Base-by-base conservation (phyloP, 352 stramenopile genomes). In the Albugo candida region DNA sequence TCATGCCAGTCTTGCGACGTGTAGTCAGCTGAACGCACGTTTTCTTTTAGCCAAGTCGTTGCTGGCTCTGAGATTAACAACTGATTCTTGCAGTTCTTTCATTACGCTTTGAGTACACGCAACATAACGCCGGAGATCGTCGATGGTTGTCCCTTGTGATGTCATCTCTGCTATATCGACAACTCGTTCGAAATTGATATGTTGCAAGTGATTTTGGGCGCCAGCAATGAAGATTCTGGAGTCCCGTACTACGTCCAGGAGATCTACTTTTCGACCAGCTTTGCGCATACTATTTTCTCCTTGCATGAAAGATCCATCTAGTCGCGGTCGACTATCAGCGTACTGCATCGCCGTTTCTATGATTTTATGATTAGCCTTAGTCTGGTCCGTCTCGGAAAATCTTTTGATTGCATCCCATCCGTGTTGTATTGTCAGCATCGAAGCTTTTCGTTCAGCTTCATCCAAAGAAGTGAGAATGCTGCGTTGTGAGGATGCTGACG, bases 21-120 rank as follows among this genome's bases (percentile, higher is more conserved):
- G 59, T 46, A 11, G 62, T 55, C 46, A 69, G 54, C 41, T 60
- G 49, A 14, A 75, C 67, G 50, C 60, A 75, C 6, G 63, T 48
- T 2, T 51, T 1, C 58, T 62, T 14, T 55, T 55, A 10, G 56
- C 54, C 27, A 52, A 19, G 1, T 71, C 64, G 40, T 79, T 79
- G 5, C 56, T 55, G 1, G 59, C 47, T 36, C 58, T 50, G 3
- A 79, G 47, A 27, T 67, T 39, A 13, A 50, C 38, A 0, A 71
- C 49, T 8, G 63, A 2, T 12, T 58, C 49, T 19, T 67, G 55
- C 0, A 79, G 53, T 10, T 60, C 59, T 40, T 71, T 45, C 1
- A 71, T 37, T 40, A 70, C 60, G 5, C 54, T 49, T 1, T 50
- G 57, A 3, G 76, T 49, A n/a, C 49, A 55, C 11, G 54, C 49